phyloP scores from a whole-genome alignment of 1,284 basidiomycete species.

The Fomitopsis schrenkii region DNA sequence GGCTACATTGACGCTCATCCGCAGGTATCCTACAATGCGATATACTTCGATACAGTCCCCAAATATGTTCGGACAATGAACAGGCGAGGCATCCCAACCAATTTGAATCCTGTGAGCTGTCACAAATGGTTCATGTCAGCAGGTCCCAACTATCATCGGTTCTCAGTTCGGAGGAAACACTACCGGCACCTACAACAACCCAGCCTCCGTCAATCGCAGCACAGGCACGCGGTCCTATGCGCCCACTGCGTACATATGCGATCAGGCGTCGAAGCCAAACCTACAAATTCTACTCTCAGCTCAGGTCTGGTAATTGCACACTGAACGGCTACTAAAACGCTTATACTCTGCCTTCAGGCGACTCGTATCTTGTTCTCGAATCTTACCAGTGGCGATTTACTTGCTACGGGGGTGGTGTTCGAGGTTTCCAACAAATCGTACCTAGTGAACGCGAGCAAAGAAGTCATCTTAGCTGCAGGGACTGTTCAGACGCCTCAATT shows the following conservation, averaged over 20 bases:
- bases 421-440: background rate
- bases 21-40: background rate
- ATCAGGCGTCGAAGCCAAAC: background rate
- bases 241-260: background rate
- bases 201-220: background rate
- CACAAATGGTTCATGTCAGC: background rate
- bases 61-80: background rate
- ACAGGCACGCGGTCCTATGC: background rate
- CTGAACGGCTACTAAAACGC: too few relatives aligned
- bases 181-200: constrained; percentile 2
- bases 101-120: background rate
- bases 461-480: constrained; percentile 16
- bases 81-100: background rate
- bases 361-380: background rate
- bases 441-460: constrained; percentile 6
- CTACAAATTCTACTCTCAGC: background rate
- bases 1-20: background rate
- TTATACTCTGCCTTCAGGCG: background rate
- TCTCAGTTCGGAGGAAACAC: constrained; percentile 1
- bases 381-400: background rate
- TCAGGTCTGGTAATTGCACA: background rate
- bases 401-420: constrained; percentile 13
- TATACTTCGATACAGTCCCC: background rate
- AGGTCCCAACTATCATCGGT: background rate
- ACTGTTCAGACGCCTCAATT: constrained; percentile 22